phyloP scores from a whole-genome alignment of 78 protist species.

The Polysphondylium violaceum region DNA sequence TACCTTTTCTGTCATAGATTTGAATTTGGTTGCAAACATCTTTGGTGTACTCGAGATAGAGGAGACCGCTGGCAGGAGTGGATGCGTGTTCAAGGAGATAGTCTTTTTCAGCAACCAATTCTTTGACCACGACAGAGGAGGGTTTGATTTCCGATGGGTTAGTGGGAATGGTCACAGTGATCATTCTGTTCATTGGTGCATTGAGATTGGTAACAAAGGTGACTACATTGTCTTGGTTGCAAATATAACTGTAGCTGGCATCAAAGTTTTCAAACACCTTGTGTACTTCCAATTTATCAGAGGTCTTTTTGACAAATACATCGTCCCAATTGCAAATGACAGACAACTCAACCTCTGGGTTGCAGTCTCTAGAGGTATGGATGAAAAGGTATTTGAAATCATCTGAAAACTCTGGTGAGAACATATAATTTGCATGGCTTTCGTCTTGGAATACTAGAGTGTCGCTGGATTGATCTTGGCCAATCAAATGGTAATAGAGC shows the following conservation, averaged over 20 bases:
- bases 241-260: conserved; percentile 86
- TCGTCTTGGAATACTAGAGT: conserved; percentile 52
- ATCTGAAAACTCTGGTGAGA: conserved; percentile 31
- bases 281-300: background rate
- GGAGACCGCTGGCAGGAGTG: background rate
- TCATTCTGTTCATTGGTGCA: conserved; percentile 84
- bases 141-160: background rate
- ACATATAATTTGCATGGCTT: conserved; percentile 58
- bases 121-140: conserved; percentile 13
- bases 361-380: conserved; percentile 45
- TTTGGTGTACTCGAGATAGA: conserved; percentile 62
- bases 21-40: conserved; percentile 83
- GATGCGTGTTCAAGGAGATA: conserved; percentile 34
- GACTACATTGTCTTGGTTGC: conserved; percentile 77
- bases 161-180: conserved; percentile 43
- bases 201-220: conserved; percentile 85
- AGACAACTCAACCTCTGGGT: conserved; percentile 69
- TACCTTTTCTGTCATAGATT: conserved; percentile 79
- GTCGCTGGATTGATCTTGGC: conserved; percentile 81
- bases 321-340: conserved; percentile 5
- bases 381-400: conserved; percentile 78
- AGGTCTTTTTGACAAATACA: background rate
- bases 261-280: conserved; percentile 71
- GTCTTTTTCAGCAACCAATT: conserved; percentile 66
- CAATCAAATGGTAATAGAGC: conserved; percentile 88